phyloP scores from a whole-genome alignment of 805 yeast species.

The Candida broadrunensis region DNA sequence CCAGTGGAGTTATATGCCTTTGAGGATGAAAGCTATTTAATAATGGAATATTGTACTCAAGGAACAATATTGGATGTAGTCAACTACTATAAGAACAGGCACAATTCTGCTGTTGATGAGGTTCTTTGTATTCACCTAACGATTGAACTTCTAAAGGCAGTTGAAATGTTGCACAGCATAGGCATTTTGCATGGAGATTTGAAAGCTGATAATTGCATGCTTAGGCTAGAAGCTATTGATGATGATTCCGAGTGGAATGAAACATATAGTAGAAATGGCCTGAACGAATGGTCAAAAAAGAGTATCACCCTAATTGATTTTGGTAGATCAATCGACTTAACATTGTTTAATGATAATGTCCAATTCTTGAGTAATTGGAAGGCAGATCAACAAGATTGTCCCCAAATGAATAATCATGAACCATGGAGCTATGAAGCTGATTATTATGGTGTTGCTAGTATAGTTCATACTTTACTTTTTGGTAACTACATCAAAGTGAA shows the following conservation, averaged over 20 bases:
- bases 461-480: slow-evolving; percentile 69
- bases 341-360: slow-evolving; percentile 44
- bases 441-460: slow-evolving; percentile 76
- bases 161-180: slow-evolving; percentile 59
- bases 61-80: slow-evolving; percentile 75
- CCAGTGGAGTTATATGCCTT: slow-evolving; percentile 54
- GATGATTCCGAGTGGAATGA: slow-evolving; percentile 12
- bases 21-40: slow-evolving; percentile 65
- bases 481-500: slow-evolving; percentile 58
- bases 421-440: slow-evolving; percentile 83
- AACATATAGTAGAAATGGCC: slow-evolving; percentile 29
- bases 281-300: slow-evolving; percentile 46
- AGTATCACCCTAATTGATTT: slow-evolving; percentile 74
- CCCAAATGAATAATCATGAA: slow-evolving; percentile 55
- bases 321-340: slow-evolving; percentile 75
- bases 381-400: slow-evolving; percentile 68
- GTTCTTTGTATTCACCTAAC: slow-evolving; percentile 59
- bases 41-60: slow-evolving; percentile 61
- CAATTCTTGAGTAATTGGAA: slow-evolving; percentile 60
- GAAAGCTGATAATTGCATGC: slow-evolving; percentile 84
- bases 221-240: slow-evolving; percentile 40
- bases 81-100: slow-evolving; percentile 38
- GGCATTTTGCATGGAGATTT: slow-evolving; percentile 83
- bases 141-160: slow-evolving; percentile 56
- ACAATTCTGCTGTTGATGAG: slow-evolving; percentile 49